Base-by-base conservation (phyloP, 192 early-diverging fungal genomes). In the Neocallimastix lanati region DNA sequence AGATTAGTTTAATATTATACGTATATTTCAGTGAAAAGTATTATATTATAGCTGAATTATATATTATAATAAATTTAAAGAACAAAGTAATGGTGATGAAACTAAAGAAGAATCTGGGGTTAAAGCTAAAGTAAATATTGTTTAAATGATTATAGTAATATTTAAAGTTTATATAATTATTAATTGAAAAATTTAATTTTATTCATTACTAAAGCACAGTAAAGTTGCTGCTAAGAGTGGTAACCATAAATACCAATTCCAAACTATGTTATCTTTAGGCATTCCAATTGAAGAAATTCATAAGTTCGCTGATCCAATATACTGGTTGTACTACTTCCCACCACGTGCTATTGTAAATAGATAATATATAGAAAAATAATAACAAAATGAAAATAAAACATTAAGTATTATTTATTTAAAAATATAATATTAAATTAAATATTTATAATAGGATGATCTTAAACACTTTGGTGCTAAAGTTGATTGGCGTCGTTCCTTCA, bases 251-350 rank as follows among this genome's bases (percentile, higher is more conserved):
- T 97, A 96, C 82, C 96, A 98, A 84, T 99, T 98, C 91, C 95
- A 98, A 84, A 96, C 98, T 82, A 94, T 99, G 96, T 90, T 90
- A 81, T 86, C 88, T 77, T 91, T 94, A 84, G 96, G 96, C 37
- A 89, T 99, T 76, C 88, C 93, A 67, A 88, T 87, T 67, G 90
- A 91, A 67, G 95, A 99, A 58, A 98, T 99, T 83, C 92, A 94
- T 82, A 89, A 93, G 81, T 99, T 99, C 86, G 90, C 93, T 36
- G 91, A 99, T 81, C 89, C 96, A 35, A 86, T 87, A 29, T 87
- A 98, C 87, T 99, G 98, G 98, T 87, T 95, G 40, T 86, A 90
- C 80, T 95, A 95, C 91, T 99, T 97, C 86, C 98, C 98, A 67
- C 95, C 96, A 29, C 86, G 91, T 77, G 92, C 93, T 29, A 93